Evolutionary conservation across 148 eudicot genomes (phyloP).

Genomic region (Persicaria tinctoria): DNA sequence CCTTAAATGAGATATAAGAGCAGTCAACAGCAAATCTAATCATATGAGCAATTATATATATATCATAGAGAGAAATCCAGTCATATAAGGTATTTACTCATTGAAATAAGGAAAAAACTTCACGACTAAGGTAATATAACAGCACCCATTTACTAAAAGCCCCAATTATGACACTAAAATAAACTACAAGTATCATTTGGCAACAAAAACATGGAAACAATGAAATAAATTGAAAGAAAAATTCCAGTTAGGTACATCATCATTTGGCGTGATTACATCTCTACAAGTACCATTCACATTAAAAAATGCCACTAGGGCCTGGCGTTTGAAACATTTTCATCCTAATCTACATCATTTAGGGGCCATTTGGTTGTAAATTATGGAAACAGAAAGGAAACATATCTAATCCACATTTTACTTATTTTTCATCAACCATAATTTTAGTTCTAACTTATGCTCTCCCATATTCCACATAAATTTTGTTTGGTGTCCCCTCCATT

Average conservation of each 20-base stretch:
- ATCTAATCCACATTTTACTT: too few species aligned
- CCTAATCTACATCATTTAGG: background rate
- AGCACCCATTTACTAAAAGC: background rate
- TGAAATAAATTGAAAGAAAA: background rate
- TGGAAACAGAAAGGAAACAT: too few species aligned
- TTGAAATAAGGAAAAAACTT: background rate
- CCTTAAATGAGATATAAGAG: slow-evolving; percentile 27
- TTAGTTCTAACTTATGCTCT: too few species aligned
- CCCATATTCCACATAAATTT: too few species aligned
- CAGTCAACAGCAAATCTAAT: background rate
- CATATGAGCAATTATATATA: background rate
- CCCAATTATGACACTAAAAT: background rate
- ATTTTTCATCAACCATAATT: too few species aligned
- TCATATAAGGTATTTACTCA: background rate
- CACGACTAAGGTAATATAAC: background rate
- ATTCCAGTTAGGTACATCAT: background rate
- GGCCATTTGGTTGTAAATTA: too few species aligned
- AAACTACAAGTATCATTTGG: background rate
- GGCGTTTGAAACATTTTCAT: background rate
- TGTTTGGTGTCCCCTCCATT: too few species aligned
- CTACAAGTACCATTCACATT: background rate
- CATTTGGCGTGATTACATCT: too few species aligned
- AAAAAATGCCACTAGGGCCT: background rate
- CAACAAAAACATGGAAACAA: background rate
- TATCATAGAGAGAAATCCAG: background rate